These are phyloP conservation scores for Trichoderma pleuroti DNA, from an alignment of 2,329 filamentous ascomycete species.

Conservation along the genomic window DNA sequence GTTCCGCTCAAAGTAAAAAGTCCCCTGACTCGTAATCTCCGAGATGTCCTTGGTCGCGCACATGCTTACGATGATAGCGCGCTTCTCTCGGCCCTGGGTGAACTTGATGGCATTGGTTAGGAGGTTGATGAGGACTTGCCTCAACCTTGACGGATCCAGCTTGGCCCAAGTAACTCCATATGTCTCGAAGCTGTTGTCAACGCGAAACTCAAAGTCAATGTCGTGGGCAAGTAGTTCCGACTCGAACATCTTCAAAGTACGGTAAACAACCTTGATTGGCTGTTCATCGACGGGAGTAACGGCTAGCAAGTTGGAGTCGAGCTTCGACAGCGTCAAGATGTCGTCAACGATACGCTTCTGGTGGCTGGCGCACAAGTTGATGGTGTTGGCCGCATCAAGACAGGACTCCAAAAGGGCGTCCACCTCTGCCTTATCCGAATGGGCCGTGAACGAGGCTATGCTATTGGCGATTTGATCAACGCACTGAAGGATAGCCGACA, in stretches of 20 bases:
- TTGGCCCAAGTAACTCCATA: constrained; percentile 68
- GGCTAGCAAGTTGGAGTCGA: constrained; percentile 66
- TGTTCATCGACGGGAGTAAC: constrained; percentile 69
- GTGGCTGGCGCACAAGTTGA: constrained; percentile 74
- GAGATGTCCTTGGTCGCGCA: constrained; percentile 56
- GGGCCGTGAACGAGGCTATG: constrained; percentile 42
- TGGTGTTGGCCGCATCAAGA: constrained; percentile 76
- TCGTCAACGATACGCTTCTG: constrained; percentile 71
- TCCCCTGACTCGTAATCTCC: constrained; percentile 38
- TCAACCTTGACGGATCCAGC: constrained; percentile 69
- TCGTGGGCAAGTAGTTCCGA: constrained; percentile 68
- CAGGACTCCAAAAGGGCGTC: constrained; percentile 51
- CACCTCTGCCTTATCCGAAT: constrained; percentile 41
- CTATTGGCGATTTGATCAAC: constrained; percentile 65
- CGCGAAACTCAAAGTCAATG: constrained; percentile 65
- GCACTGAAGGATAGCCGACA: constrained; percentile 72
- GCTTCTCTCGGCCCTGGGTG: constrained; percentile 56
- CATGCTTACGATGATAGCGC: constrained; percentile 61
- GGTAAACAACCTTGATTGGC: constrained; percentile 63
- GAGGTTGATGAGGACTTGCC: constrained; percentile 74
- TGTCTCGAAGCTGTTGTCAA: constrained; percentile 64
- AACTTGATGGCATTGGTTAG: constrained; percentile 67
- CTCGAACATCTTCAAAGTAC: constrained; percentile 75
- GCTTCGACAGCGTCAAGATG: constrained; percentile 63
- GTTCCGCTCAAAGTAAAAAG: constrained; percentile 47